Evolutionary conservation across 306 rosid species (phyloP), one percentile per base, ranked within the genome.

Genomic region (Rubus parviflorus): DNA sequence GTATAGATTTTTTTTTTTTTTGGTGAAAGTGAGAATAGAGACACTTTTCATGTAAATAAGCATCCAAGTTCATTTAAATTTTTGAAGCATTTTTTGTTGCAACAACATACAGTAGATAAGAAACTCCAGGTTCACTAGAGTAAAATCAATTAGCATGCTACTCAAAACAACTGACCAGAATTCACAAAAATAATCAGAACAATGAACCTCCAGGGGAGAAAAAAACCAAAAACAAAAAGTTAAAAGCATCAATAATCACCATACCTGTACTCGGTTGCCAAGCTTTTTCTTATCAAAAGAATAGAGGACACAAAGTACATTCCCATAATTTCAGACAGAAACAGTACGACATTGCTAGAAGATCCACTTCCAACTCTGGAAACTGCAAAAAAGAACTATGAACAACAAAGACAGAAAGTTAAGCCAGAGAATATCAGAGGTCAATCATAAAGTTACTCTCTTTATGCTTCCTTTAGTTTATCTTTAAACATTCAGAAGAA

Each of bases 301-400:
- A 95, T 92, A 68, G 99, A 95, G 60, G 99, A 95, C 70, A 95
- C 62, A 67, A 95, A 95, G 82, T 95, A 92, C 97, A 91, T 92
- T 85, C 99, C 99, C 99, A 95, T 95, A 63, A 95, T 92, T 87
- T 92, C 99, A 1, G 97, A 92, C 66, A 95, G 88, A 85, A 95
- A 92, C 75, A 95, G 91, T 66, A 95, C 97, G 25, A 95, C 97
- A 58, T 95, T 95, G 91, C 99, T 95, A 49, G 99, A 95, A 76
- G 99, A 95, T 85, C 99, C 97, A 87, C 99, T 95, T 77, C 99
- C 97, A 77, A 90, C 97, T 85, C 99, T 87, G 76, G 97, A 95
- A 78, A 95, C 97, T 71, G 99, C 97, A 64, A 95, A 95, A 88
- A 95, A 95, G 96, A 95, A 95, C 99, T 95, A 83, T 74, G 72